Evolutionary conservation across 495 filamentous ascomycete species (phyloP).

Genomic region (Podospora anserina): DNA sequence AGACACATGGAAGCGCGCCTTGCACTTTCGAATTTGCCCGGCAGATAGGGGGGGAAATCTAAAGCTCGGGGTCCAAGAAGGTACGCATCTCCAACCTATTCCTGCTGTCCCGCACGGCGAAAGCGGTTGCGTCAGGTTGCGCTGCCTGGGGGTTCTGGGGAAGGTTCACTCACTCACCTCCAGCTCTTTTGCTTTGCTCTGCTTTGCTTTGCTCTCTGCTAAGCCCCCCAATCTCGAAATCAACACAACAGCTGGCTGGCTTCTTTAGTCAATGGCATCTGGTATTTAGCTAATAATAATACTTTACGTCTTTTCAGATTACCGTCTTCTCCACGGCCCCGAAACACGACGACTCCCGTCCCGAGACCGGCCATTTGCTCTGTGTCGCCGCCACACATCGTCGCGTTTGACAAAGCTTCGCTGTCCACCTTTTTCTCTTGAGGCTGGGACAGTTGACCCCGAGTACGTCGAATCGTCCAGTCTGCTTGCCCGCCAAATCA

Average conservation of each 20-base stretch:
- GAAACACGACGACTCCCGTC: slow-evolving; percentile 1
- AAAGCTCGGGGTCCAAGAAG: background rate
- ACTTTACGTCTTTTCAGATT: background rate
- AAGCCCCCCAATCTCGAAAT: background rate
- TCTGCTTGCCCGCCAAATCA: background rate
- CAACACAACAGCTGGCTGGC: background rate
- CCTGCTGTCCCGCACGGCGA: background rate
- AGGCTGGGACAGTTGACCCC: background rate
- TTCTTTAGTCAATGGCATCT: background rate
- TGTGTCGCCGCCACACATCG: slow-evolving; percentile 3
- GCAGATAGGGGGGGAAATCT: background rate
- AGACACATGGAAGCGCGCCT: background rate
- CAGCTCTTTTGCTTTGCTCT: too few relatives aligned
- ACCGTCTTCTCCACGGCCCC: background rate
- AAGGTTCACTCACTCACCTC: too few relatives aligned
- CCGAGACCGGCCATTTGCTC: slow-evolving; percentile 1
- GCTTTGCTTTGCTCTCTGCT: background rate
- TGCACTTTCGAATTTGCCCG: background rate
- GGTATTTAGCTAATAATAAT: background rate
- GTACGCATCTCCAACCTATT: background rate
- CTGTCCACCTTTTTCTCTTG: background rate
- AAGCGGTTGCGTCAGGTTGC: background rate
- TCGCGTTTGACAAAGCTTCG: slow-evolving; percentile 8
- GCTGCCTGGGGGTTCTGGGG: background rate
- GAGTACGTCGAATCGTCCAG: background rate